Evolutionary conservation across 441 rosid genomes (phyloP), one percentile per base, ranked within the genome.

Genomic region (Breynia disticha): DNA sequence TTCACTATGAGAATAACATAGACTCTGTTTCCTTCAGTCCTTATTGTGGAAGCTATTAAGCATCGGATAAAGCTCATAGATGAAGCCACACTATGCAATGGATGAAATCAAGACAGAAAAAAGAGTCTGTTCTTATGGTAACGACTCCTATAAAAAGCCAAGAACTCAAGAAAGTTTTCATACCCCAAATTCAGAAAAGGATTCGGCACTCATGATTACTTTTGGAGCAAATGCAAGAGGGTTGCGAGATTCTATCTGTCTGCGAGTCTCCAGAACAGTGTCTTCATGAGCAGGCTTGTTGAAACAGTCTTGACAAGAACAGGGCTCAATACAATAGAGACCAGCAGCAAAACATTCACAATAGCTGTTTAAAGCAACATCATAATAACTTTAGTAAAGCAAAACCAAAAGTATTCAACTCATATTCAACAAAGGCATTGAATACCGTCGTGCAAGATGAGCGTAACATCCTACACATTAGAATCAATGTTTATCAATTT

Each of bases 311-410:
- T 77, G 86, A 66, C 98, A 89, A 28, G 93, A 86, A 57, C 98
- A 93, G 24, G 98, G 95, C 74, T 89, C 99, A 38, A 89, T 82
- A 68, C 99, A 93, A 55, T 93, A 93, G 19, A 93, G 89, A 56
- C 99, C 97, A 69, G 96, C 97, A 67, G 97, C 99, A 76, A 93
- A 93, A 58, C 99, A 93, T 75, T 93, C 99, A 54, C 99, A 93
- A 54, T 89, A 93, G 53, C 99, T 93, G 72, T 64, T 55, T 45
- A 47, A 14, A 59, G 44, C 35, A 28, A 28, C 2, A 28, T 5
- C 7, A 28, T 9, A 28, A 28, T 28, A 1, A 28, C 7, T 28
- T 28, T 5, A 28, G 35, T 9, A 28, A 28, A 28, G 35, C 35
- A 28, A 28, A 28, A 1, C 35, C 1, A 28, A 28, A 28, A 28